Percentiles rank a stretch among this genome's conserved stretches.
These are phyloP conservation scores for Venturia nashicola DNA, from an alignment of 2,329 filamentous ascomycete genomes.

Conservation along the genomic window DNA sequence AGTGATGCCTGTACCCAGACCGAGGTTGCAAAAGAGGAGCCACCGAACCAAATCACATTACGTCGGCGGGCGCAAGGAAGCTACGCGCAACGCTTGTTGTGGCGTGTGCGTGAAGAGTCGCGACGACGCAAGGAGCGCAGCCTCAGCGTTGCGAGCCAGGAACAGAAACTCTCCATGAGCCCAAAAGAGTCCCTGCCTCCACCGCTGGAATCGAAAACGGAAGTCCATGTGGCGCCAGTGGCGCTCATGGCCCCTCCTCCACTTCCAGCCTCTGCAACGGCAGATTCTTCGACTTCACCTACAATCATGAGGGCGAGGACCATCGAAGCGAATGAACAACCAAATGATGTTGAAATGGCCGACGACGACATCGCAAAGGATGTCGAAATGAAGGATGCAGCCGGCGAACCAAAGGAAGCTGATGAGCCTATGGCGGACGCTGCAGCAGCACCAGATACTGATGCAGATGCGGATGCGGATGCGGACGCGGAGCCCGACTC, in stretches of 20 bases:
- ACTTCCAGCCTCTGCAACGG: neutral
- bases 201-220: neutral
- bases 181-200: constrained; percentile 22
- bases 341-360: constrained; percentile 34
- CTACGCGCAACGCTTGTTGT: constrained; percentile 25
- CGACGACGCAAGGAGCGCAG: constrained; percentile 16
- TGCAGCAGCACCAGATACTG: neutral
- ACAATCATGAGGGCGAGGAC: neutral
- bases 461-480: neutral
- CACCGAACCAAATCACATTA: neutral
- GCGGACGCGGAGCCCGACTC: neutral
- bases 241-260: constrained; percentile 8
- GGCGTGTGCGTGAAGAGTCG: constrained; percentile 25
- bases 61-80: constrained; percentile 16
- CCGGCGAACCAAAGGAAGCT: neutral
- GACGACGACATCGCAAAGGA: constrained; percentile 18
- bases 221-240: neutral
- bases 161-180: constrained; percentile 24
- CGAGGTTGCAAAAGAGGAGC: constrained; percentile 10
- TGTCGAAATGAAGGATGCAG: neutral
- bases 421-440: neutral
- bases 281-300: neutral
- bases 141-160: constrained; percentile 10
- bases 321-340: neutral
- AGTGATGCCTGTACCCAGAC: constrained; percentile 18